A percentile compares a stretch with the other conserved stretches of the same genome.
phyloP scores from a whole-genome alignment of 306 rosid species.

The Geum urbanum region DNA sequence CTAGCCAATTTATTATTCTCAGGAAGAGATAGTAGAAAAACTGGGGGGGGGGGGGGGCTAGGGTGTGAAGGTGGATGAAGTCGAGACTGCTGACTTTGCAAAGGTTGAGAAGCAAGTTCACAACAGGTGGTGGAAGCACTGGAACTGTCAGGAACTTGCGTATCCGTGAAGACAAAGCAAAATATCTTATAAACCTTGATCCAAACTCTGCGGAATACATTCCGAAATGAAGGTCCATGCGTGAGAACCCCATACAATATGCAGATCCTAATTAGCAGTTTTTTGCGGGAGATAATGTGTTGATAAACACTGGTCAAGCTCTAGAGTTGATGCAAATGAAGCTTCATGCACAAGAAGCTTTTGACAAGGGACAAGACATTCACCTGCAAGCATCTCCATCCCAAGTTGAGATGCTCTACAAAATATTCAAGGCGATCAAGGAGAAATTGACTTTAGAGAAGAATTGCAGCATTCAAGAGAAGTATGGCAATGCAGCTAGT shows the following conservation, averaged over 20 bases:
- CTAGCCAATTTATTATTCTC: no score
- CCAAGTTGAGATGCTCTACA: conserved; percentile 28
- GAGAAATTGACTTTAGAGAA: conserved; percentile 49
- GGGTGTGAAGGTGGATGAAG: not conserved
- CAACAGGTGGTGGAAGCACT: conserved; percentile 53
- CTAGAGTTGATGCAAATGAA: conserved; percentile 52
- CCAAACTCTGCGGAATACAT: not conserved
- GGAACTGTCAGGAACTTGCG: conserved; percentile 58
- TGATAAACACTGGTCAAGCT: conserved; percentile 54
- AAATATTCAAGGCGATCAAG: conserved; percentile 47
- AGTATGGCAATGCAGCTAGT: conserved; percentile 3
- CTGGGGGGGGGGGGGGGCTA: no score
- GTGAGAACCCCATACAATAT: not conserved
- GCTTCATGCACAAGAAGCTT: conserved; percentile 58
- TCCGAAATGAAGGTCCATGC: conserved; percentile 3
- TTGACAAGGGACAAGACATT: conserved; percentile 65
- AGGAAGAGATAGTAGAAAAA: no score
- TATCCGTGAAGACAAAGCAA: not conserved
- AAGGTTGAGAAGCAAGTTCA: conserved; percentile 50
- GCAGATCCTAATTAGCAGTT: not conserved
- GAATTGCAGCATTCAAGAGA: conserved; percentile 4
- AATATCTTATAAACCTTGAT: not conserved
- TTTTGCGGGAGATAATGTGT: not conserved
- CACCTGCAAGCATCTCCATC: conserved; percentile 62
- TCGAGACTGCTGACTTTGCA: conserved; percentile 51